A percentile compares a stretch with the other conserved stretches of the same genome.
phyloP scores from a whole-genome alignment of 192 early-diverging fungal genomes.

The Coemansia sp. region DNA sequence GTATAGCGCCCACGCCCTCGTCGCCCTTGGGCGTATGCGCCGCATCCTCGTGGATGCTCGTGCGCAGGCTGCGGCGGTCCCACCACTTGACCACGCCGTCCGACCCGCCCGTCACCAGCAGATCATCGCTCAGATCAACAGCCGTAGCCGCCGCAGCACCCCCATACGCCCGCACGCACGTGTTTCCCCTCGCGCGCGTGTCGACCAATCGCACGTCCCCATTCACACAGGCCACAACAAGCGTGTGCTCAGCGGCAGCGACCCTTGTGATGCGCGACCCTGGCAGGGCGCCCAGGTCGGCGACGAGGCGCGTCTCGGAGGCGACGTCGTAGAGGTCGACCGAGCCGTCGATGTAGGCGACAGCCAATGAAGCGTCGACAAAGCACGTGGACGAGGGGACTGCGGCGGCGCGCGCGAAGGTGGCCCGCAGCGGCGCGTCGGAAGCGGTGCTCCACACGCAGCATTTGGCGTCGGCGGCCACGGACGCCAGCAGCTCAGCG shows the following conservation, averaged over 20 bases:
- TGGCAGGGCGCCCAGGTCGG: background rate
- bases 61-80: slow-evolving; percentile 28
- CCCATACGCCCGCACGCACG: background rate
- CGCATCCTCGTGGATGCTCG: slow-evolving; percentile 13
- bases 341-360: slow-evolving; percentile 17
- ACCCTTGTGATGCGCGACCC: background rate
- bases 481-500: slow-evolving; percentile 35
- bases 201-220: background rate
- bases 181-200: background rate
- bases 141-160: slow-evolving; percentile 13
- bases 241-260: background rate
- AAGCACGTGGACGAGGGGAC: slow-evolving; percentile 18
- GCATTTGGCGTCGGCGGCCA: slow-evolving; percentile 38
- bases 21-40: slow-evolving; percentile 38
- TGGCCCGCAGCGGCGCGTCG: slow-evolving; percentile 2
- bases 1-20: slow-evolving; percentile 37
- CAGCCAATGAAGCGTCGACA: slow-evolving; percentile 14
- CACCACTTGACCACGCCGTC: slow-evolving; percentile 48
- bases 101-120: slow-evolving; percentile 31
- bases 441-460: slow-evolving; percentile 25
- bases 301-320: background rate
- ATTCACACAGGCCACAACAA: background rate
- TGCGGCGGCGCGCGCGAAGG: background rate
- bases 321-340: slow-evolving; percentile 25
- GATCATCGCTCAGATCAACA: slow-evolving; percentile 1